A percentile compares a stretch with the other conserved stretches of the same genome.
Evolutionary conservation across 2,329 filamentous ascomycete species (phyloP).

Genomic region (Verticillium tricorpus): DNA sequence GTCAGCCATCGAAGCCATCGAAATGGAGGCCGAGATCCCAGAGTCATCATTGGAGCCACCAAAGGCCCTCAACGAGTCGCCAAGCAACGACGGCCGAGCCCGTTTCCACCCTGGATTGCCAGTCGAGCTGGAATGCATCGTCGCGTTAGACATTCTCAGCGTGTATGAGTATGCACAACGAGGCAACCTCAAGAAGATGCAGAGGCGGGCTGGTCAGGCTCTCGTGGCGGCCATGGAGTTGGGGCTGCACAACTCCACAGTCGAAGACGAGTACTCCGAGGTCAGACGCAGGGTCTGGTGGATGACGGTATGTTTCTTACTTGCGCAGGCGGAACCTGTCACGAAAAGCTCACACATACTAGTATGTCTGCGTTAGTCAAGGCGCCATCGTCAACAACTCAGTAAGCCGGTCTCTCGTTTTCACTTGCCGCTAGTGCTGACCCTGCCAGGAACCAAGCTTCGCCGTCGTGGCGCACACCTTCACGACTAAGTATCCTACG

Average conservation of each 20-base stretch:
- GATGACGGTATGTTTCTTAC: constrained; percentile 37
- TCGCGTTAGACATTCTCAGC: constrained; percentile 43
- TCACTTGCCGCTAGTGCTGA: constrained; percentile 5
- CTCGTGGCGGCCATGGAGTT: constrained; percentile 40
- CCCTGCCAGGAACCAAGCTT: constrained; percentile 35
- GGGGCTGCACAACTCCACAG: constrained; percentile 33
- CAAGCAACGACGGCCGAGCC: constrained; percentile 23
- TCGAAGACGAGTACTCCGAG: constrained; percentile 37
- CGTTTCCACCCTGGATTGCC: constrained; percentile 41
- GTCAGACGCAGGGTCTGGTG: constrained; percentile 45
- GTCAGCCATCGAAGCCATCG: constrained; percentile 41
- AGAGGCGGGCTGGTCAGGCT: constrained; percentile 41
- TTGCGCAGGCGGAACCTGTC: not conserved
- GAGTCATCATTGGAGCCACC: constrained; percentile 39
- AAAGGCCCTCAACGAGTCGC: constrained; percentile 35
- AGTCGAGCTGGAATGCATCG: constrained; percentile 40
- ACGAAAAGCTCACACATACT: not conserved
- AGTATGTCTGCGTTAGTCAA: constrained; percentile 47
- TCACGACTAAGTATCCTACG: constrained; percentile 37
- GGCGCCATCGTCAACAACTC: constrained; percentile 46
- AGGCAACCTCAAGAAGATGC: constrained; percentile 49
- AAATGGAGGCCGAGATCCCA: constrained; percentile 41
- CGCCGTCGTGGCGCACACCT: constrained; percentile 35
- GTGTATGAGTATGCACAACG: constrained; percentile 50
- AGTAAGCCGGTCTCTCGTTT: constrained; percentile 21